Percentiles rank a stretch among this genome's conserved stretches.
Conservation (phyloP, 176 grass and related monocot species). For the Cymbopogon citratus region DNA sequence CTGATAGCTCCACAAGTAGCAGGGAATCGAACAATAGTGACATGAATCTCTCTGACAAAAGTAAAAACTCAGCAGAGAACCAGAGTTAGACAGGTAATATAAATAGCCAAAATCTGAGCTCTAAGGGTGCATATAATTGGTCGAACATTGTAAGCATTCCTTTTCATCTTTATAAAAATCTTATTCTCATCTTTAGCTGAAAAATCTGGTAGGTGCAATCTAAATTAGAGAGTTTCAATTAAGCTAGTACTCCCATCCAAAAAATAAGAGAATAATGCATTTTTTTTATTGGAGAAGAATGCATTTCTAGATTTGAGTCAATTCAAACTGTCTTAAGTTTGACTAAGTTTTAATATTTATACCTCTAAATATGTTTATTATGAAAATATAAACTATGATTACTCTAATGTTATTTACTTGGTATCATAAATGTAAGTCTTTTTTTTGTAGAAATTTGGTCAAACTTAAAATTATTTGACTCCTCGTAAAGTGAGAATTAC, state of each 20-base stretch:
- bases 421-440: too few relatives aligned
- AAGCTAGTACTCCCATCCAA: neutral
- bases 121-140: neutral
- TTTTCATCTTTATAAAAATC: neutral
- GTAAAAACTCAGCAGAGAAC: conserved; percentile 50
- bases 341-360: neutral
- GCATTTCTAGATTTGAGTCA: neutral
- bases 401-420: too few relatives aligned
- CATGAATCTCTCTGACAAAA: conserved; percentile 48
- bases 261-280: too few relatives aligned
- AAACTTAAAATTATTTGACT: too few relatives aligned
- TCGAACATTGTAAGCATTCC: conserved; percentile 1
- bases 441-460: too few relatives aligned
- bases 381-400: too few relatives aligned
- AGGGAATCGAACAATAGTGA: conserved; percentile 40
- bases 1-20: conserved; percentile 37
- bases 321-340: neutral
- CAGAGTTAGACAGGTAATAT: neutral
- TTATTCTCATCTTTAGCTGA: neutral
- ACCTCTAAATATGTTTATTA: neutral
- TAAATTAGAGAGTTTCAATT: neutral
- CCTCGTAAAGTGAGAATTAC: too few relatives aligned
- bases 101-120: neutral
- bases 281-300: too few relatives aligned
- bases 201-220: too few relatives aligned